Percentiles rank a stretch among this genome's conserved stretches.
Conservation (phyloP, 108 stramenopile species). For the Fragilariopsis cylindrus region DNA sequence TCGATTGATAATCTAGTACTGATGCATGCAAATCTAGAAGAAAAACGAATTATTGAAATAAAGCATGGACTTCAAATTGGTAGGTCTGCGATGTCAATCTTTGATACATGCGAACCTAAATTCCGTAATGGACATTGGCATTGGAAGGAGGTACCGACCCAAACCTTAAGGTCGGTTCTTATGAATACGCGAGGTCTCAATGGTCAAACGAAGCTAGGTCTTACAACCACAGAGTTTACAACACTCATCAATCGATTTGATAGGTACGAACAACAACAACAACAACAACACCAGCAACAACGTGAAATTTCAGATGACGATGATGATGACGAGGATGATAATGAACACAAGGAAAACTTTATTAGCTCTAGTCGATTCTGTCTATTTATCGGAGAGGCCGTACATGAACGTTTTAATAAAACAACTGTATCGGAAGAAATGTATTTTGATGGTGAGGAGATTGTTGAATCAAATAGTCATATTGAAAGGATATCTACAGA, state of each 20-base stretch:
- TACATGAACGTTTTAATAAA: constrained; percentile 9
- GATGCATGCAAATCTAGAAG: background rate
- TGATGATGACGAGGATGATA: background rate
- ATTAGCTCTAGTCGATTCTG: constrained; percentile 45
- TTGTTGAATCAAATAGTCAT: no score
- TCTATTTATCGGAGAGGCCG: constrained; percentile 43
- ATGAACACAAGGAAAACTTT: constrained; percentile 15
- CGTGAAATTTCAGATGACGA: no score
- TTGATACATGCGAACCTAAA: background rate
- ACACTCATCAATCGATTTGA: background rate
- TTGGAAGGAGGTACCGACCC: background rate
- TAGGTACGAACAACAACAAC: background rate
- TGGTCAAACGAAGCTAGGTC: background rate
- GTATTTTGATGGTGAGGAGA: no score
- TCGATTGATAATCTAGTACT: no score
- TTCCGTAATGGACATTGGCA: background rate
- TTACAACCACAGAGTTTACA: background rate
- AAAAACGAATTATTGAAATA: background rate
- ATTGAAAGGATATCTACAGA: no score
- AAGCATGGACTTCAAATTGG: background rate
- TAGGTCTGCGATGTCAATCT: background rate
- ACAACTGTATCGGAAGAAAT: no score
- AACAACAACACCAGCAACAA: background rate
- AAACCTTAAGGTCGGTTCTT: background rate
- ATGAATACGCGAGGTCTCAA: background rate